Evolutionary conservation across 768 basidiomycete species (phyloP).

Genomic region (Aureoboletus auriporus): DNA sequence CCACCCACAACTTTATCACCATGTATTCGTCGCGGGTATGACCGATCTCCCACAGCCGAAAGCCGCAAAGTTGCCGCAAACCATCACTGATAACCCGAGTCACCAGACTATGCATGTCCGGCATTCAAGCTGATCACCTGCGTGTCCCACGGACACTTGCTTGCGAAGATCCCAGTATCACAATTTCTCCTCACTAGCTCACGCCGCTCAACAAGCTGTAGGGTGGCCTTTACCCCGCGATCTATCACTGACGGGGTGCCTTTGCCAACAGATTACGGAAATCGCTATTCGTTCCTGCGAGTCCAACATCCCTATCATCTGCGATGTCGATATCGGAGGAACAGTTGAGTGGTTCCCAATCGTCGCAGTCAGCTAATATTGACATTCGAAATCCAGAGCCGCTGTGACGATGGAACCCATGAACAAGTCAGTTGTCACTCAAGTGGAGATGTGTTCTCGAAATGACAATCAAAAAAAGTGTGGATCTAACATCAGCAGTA

Average conservation of each 20-base stretch:
- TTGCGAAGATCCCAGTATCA: no score
- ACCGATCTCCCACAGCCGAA: no score
- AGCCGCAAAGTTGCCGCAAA: no score
- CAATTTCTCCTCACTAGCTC: not conserved
- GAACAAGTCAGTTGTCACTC: slow-evolving; percentile 2
- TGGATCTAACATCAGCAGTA: not conserved
- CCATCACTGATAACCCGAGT: no score
- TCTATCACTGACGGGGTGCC: not conserved
- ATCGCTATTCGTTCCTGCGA: not conserved
- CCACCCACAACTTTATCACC: no score
- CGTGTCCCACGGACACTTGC: no score
- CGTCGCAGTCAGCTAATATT: not conserved
- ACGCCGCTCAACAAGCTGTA: not conserved
- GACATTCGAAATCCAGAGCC: slow-evolving; percentile 7
- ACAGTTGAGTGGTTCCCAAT: slow-evolving; percentile 9
- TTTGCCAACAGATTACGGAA: not conserved
- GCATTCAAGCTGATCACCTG: no score
- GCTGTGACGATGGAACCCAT: not conserved
- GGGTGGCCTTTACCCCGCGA: not conserved
- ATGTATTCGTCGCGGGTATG: no score
- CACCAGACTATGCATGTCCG: no score
- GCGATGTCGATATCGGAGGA: not conserved
- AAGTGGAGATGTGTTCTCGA: not conserved
- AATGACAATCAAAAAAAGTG: not conserved
- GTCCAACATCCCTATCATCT: not conserved